Evolutionary conservation across 768 basidiomycete species (phyloP).

Genomic region (Boletus rubropictus): DNA sequence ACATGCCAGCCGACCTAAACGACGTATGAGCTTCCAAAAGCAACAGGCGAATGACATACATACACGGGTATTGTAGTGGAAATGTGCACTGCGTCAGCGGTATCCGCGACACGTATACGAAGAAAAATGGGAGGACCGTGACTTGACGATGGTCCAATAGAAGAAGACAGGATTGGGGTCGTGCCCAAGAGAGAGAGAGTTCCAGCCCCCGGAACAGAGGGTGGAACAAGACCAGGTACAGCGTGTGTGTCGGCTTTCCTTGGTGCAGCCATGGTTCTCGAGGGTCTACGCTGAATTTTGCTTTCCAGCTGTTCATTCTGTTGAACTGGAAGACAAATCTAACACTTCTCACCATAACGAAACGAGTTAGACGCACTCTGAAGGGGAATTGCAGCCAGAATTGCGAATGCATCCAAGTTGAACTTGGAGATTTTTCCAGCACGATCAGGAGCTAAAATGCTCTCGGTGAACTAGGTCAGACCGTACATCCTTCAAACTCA

Average conservation of each 20-base stretch:
- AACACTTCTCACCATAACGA: background rate
- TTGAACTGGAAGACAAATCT: constrained; percentile 36
- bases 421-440: constrained; percentile 83
- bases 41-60: constrained; percentile 24
- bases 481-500: constrained; percentile 37
- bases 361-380: constrained; percentile 49
- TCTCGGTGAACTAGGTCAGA: background rate
- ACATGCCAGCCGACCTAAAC: constrained; percentile 79
- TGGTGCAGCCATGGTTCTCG: constrained; percentile 52
- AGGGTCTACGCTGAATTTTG: constrained; percentile 79
- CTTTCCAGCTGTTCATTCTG: constrained; percentile 79
- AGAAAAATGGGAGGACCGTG: constrained; percentile 82
- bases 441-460: constrained; percentile 78
- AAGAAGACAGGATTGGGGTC: constrained; percentile 55
- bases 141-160: constrained; percentile 61
- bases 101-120: constrained; percentile 74
- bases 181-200: constrained; percentile 45
- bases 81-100: constrained; percentile 76
- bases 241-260: constrained; percentile 52
- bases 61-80: constrained; percentile 91
- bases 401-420: constrained; percentile 83
- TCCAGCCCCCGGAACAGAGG: constrained; percentile 35
- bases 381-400: constrained; percentile 65
- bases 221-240: constrained; percentile 33
- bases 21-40: background rate